phyloP scores from a whole-genome alignment of 495 filamentous ascomycete species.

The Staphylotrichum longicolle region DNA sequence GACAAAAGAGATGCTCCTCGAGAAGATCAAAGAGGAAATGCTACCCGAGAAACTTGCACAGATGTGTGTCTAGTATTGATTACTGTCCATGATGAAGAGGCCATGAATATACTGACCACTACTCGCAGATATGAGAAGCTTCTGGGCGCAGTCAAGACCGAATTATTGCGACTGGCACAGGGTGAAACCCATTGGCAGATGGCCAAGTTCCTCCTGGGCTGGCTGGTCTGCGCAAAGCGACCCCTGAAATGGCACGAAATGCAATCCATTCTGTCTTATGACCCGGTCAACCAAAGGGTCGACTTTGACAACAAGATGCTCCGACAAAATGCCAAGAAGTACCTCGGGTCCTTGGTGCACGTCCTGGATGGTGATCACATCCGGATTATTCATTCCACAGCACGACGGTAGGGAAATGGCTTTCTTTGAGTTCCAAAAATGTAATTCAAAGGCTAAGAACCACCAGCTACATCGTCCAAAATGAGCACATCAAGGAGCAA shows the following conservation, averaged over 20 bases:
- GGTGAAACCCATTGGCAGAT: not conserved
- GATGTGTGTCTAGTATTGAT: not conserved
- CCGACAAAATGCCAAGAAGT: not conserved
- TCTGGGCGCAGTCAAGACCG: not conserved
- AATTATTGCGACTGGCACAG: not conserved
- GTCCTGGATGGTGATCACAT: not conserved
- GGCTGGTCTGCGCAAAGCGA: conserved; percentile 1
- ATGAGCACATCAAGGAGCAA: conserved; percentile 1
- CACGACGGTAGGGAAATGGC: not conserved
- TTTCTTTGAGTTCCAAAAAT: not conserved
- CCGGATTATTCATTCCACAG: not conserved
- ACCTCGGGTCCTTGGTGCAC: not conserved
- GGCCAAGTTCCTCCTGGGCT: not conserved
- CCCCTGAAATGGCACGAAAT: not conserved
- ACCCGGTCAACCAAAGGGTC: not conserved
- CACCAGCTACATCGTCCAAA: not conserved
- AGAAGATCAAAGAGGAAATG: conserved; percentile 3
- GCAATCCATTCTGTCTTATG: not conserved
- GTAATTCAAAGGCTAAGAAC: not conserved
- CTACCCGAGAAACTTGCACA: not conserved
- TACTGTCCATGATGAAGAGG: not conserved
- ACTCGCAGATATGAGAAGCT: conserved; percentile 1
- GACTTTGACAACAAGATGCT: not conserved
- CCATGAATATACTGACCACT: not conserved
- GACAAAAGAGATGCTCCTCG: not conserved